phyloP scores from a whole-genome alignment of 2,329 filamentous ascomycete species.

The Aureobasidium sp. region DNA sequence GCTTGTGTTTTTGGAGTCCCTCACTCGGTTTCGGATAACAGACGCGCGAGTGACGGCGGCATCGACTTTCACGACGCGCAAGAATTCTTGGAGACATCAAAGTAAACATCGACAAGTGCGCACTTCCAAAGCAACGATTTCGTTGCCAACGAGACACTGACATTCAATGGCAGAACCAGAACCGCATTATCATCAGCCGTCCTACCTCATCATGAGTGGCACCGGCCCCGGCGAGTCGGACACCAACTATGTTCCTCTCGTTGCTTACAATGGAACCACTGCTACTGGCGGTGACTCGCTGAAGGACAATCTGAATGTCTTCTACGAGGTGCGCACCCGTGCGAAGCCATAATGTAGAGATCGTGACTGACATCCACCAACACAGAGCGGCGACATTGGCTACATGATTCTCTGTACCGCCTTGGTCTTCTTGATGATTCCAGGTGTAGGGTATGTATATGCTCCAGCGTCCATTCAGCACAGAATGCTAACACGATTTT shows the following conservation, averaged over 20 bases:
- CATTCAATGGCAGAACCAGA: background rate
- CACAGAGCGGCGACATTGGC: slow-evolving; percentile 68
- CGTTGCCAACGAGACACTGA: background rate
- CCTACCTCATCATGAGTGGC: slow-evolving; percentile 8
- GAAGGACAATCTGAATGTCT: slow-evolving; percentile 70
- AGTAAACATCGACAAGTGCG: background rate
- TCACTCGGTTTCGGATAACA: background rate
- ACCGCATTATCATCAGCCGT: slow-evolving; percentile 2
- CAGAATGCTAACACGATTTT: background rate
- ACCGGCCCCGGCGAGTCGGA: background rate
- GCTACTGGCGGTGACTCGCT: slow-evolving; percentile 60
- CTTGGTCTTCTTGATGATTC: slow-evolving; percentile 86
- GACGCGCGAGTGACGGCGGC: background rate
- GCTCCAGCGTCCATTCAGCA: background rate
- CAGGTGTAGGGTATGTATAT: slow-evolving; percentile 62
- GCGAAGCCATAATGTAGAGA: background rate
- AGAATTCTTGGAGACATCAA: background rate
- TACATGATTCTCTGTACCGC: slow-evolving; percentile 73
- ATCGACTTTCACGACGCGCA: background rate
- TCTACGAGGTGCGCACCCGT: slow-evolving; percentile 59
- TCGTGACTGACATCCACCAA: slow-evolving; percentile 16
- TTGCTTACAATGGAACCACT: slow-evolving; percentile 59
- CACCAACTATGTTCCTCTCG: slow-evolving; percentile 26
- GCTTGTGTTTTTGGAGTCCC: background rate
- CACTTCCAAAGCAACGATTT: background rate